phyloP scores from a whole-genome alignment of 2,329 filamentous ascomycete species.

The Penicillium sp. region DNA sequence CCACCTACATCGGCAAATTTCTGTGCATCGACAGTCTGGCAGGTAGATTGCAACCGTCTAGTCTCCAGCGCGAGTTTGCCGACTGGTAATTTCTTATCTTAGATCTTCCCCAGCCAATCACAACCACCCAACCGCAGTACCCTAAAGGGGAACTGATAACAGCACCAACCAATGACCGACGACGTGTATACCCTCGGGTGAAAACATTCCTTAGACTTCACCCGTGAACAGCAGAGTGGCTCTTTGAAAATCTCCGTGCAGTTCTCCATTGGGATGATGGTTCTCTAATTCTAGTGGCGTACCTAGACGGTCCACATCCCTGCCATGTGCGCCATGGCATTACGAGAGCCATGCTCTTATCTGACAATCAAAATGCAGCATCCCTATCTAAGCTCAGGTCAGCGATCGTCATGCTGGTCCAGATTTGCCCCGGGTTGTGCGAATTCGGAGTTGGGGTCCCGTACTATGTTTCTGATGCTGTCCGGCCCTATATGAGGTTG shows the following conservation, averaged over 20 bases:
- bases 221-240: neutral
- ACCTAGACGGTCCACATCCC: neutral
- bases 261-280: neutral
- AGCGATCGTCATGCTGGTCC: neutral
- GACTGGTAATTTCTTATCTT: constrained; percentile 6
- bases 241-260: neutral
- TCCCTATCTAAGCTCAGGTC: constrained; percentile 23
- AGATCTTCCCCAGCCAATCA: constrained; percentile 7
- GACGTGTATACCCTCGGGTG: neutral
- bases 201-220: neutral
- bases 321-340: constrained; percentile 5
- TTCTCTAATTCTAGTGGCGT: neutral
- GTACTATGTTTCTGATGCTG: neutral
- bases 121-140: neutral
- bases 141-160: constrained; percentile 2
- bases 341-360: constrained; percentile 23
- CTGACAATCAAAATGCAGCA: constrained; percentile 7
- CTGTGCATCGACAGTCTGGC: neutral
- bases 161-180: constrained; percentile 2
- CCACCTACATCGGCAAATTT: neutral
- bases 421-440: constrained; percentile 4
- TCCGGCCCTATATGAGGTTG: neutral
- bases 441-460: constrained; percentile 22
- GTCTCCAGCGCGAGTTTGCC: neutral
- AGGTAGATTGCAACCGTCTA: neutral